These are phyloP conservation scores for Rhodotorula diobovata DNA, from an alignment of 768 basidiomycete genomes.

Conservation along the genomic window DNA sequence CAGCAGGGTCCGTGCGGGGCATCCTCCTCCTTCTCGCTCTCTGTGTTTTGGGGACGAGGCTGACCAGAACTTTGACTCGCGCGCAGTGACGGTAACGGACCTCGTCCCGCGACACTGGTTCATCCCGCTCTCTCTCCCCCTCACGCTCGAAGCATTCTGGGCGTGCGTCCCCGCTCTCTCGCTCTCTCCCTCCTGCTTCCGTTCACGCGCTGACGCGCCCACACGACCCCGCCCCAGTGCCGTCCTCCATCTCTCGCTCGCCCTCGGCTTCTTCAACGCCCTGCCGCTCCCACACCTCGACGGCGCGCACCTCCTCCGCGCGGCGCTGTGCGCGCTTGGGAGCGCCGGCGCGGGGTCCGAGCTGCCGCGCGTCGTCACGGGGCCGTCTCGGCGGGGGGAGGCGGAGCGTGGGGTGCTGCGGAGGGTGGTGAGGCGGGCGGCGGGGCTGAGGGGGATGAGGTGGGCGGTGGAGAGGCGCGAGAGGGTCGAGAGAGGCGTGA, in stretches of 20 bases:
- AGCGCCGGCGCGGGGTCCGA: not conserved
- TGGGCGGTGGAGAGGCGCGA: not conserved
- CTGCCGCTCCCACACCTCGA: conserved; percentile 29
- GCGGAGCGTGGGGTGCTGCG: not conserved
- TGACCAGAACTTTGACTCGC: too few species aligned
- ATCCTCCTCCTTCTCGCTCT: conserved; percentile 9
- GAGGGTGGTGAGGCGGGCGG: not conserved
- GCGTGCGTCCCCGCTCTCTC: not conserved
- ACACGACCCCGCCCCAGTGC: not conserved
- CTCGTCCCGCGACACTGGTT: conserved; percentile 43
- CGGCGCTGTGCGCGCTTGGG: not conserved
- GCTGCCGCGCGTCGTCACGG: not conserved
- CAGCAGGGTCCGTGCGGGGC: not conserved
- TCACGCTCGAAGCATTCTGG: conserved; percentile 37
- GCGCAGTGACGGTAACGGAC: not conserved
- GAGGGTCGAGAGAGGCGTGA: not conserved
- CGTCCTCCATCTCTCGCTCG: conserved; percentile 11
- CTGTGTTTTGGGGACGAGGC: not conserved
- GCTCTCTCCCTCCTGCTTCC: not conserved
- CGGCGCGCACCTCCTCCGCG: conserved; percentile 24
- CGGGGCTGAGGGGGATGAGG: not conserved
- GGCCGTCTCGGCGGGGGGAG: too few species aligned
- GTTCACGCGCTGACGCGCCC: not conserved
- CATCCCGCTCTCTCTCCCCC: conserved; percentile 66
- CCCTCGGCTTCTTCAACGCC: conserved; percentile 30